phyloP scores from a whole-genome alignment of 2,329 filamentous ascomycete species.

The Colletotrichum sidae region DNA sequence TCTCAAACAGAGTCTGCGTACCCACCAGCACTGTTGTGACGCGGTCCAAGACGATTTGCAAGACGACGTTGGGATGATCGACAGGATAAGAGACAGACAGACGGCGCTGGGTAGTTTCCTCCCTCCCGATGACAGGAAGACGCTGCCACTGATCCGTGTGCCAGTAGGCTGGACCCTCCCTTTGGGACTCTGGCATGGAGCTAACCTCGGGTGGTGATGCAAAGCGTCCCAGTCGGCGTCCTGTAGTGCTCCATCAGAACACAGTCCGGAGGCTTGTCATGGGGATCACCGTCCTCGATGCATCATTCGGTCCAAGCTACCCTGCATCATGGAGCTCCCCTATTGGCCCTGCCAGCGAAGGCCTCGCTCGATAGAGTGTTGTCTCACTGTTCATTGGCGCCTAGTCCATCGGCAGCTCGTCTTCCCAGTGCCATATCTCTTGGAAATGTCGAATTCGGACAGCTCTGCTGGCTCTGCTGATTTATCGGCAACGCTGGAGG shows the following conservation, averaged over 20 bases:
- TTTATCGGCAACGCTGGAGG: slow-evolving; percentile 7
- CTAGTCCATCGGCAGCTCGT: slow-evolving; percentile 3
- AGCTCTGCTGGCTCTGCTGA: slow-evolving; percentile 15
- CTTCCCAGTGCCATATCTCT: slow-evolving; percentile 13
- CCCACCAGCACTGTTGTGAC: slow-evolving; percentile 26
- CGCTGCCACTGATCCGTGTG: not conserved
- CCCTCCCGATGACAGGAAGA: slow-evolving; percentile 7
- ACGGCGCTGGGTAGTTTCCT: not conserved
- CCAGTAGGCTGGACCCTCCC: not conserved
- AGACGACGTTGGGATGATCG: slow-evolving; percentile 16
- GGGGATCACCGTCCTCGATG: slow-evolving; percentile 32
- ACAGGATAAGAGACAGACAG: not conserved
- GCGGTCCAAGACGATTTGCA: slow-evolving; percentile 10
- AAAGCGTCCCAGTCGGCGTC: slow-evolving; percentile 25
- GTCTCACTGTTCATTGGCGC: slow-evolving; percentile 23
- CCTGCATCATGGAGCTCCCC: slow-evolving; percentile 8
- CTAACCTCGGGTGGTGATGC: slow-evolving; percentile 23
- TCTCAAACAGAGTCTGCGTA: slow-evolving; percentile 9
- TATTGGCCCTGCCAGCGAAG: slow-evolving; percentile 10
- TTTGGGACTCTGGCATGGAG: not conserved
- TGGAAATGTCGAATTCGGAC: slow-evolving; percentile 8
- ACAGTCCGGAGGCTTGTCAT: slow-evolving; percentile 17
- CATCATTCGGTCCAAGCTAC: slow-evolving; percentile 30
- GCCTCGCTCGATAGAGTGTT: slow-evolving; percentile 17
- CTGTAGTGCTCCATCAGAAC: not conserved